Base-by-base conservation (phyloP, 169 alveolate genomes). In the Eimeria necatrix region DNA sequence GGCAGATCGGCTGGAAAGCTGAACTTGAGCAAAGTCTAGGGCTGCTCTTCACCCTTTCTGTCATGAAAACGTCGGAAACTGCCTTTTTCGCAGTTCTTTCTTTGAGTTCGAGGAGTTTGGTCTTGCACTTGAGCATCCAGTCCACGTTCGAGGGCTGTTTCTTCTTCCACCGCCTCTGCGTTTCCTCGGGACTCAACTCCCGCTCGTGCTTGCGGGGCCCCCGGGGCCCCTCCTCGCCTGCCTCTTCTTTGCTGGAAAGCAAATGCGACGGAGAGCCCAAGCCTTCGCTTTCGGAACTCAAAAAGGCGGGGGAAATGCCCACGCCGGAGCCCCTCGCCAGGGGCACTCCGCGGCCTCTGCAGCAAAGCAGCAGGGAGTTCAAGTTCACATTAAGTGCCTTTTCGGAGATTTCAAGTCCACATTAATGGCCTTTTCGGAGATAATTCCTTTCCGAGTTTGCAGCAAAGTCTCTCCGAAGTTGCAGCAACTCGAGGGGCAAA, bases 51-150 rank as follows among this genome's bases (percentile, higher is more conserved):
- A 90, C 94, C 81, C 94, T 60, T 18, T 90, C 89, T 14, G 84
- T 90, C 60, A 90, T 76, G 81, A 90, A 90, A 46, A 90, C 94
- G 64, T 90, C 94, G 3, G 94, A 90, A 48, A 90, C 53, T 8
- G 94, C 94, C 64, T 90, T 90, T 18, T 60, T 81, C 18, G 84
- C 90, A 20, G 94, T 90, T 4, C 94, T 78, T 16, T 90, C 94
- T 81, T 90, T 90, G 61, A 90, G 80, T 46, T 90, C 94, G n/a
- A 81, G 46, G 14, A 90, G 94, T 24, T 90, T 90, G 41, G 88
- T 90, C n/a, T 76, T 68, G 81, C 94, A 90, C 64, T 90, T 90
- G 83, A 90, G 90, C 90, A 90, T 59, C 94, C 94, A 90, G 26
- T 90, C 94, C 52, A 90, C 94, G 18, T 90, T 53, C 8, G 94